These are phyloP conservation scores for Pistacia atlantica DNA, from an alignment of 345 rosid species.

Conservation along the genomic window DNA sequence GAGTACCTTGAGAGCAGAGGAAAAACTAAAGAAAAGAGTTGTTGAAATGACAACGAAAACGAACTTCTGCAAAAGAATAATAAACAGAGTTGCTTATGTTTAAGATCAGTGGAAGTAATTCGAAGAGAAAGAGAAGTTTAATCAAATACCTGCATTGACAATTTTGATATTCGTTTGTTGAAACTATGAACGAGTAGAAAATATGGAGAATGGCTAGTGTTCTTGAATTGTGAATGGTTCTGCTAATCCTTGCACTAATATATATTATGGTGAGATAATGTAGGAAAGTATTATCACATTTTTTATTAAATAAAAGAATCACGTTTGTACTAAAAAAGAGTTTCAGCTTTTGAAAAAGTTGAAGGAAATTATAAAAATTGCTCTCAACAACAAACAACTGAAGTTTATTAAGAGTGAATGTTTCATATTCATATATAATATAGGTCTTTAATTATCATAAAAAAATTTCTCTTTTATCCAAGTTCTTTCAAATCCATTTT, in stretches of 20 bases:
- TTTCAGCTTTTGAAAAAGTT: background rate
- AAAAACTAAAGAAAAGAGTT: conserved; percentile 40
- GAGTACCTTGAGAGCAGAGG: conserved; percentile 67
- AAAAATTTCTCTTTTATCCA: too few species aligned
- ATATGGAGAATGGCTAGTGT: too few species aligned
- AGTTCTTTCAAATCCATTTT: too few species aligned
- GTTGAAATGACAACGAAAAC: conserved; percentile 29
- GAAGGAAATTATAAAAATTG: background rate
- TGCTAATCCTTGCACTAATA: too few species aligned
- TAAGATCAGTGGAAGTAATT: conserved; percentile 1
- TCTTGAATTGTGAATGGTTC: too few species aligned
- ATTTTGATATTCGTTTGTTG: background rate
- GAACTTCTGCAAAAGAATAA: conserved; percentile 36
- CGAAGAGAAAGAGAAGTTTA: conserved; percentile 15
- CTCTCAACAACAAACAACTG: conserved; percentile 5
- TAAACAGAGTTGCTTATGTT: background rate
- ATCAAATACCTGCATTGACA: conserved; percentile 3
- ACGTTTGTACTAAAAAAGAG: background rate
- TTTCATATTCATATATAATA: too few species aligned
- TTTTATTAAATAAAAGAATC: too few species aligned
- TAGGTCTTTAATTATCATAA: too few species aligned
- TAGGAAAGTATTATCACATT: too few species aligned
- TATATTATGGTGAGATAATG: too few species aligned
- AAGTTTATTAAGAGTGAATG: background rate
- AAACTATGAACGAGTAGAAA: background rate